Evolutionary conservation across 306 rosid genomes (phyloP).

Genomic region (Lithocarpus polystachyus): DNA sequence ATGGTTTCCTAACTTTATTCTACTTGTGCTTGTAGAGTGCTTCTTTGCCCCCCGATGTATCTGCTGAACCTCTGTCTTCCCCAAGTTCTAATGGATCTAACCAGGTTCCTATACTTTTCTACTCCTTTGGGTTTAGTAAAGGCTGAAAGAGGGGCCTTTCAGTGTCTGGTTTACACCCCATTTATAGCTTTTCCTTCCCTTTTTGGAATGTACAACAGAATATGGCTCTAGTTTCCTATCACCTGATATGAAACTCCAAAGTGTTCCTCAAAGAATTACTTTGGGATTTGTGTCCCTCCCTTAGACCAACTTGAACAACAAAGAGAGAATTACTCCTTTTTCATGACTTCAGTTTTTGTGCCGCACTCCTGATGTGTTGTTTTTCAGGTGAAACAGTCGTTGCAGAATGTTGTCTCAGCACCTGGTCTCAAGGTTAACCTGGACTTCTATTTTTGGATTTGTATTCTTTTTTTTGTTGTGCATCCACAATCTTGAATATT

Average conservation of each 20-base stretch:
- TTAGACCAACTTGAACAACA: background rate
- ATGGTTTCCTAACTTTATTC: constrained; percentile 3
- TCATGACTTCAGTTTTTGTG: background rate
- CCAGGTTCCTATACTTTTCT: constrained; percentile 45
- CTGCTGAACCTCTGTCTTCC: constrained; percentile 33
- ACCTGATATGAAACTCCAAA: background rate
- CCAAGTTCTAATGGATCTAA: constrained; percentile 34
- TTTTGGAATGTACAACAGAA: background rate
- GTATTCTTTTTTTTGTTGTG: background rate
- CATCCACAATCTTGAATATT: background rate
- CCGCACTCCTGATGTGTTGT: background rate
- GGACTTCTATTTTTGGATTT: background rate
- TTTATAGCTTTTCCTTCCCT: background rate
- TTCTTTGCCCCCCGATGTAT: constrained; percentile 39
- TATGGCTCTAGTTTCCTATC: background rate
- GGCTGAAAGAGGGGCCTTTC: background rate
- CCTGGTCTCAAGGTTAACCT: constrained; percentile 9
- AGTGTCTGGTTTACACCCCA: background rate
- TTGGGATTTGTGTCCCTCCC: background rate
- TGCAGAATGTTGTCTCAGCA: constrained; percentile 16
- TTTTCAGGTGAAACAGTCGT: constrained; percentile 12
- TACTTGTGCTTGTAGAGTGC: constrained; percentile 38
- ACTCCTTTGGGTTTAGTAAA: constrained; percentile 8
- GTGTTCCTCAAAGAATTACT: background rate
- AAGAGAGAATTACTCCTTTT: background rate